phyloP scores from a whole-genome alignment of 2,329 filamentous ascomycete species.

The Monilinia fructicola region DNA sequence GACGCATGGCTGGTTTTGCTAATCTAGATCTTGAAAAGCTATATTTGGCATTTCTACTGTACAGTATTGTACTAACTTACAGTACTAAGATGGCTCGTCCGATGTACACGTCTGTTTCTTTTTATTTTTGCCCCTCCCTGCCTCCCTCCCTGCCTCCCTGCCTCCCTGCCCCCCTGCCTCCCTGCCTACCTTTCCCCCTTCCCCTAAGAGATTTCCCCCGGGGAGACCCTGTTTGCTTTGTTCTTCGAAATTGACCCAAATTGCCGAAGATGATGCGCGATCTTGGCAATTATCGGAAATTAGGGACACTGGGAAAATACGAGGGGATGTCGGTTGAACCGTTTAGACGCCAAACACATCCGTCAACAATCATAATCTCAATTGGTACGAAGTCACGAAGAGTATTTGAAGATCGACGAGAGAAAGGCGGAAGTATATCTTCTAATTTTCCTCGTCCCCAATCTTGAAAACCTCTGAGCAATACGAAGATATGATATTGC shows the following conservation, averaged over 20 bases:
- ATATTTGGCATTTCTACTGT: background rate
- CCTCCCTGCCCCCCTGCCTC: background rate
- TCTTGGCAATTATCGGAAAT: background rate
- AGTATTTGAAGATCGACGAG: background rate
- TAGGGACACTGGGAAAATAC: background rate
- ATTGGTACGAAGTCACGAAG: background rate
- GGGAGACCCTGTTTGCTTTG: background rate
- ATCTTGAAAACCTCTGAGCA: background rate
- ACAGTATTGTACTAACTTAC: too few relatives aligned
- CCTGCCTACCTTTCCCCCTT: background rate
- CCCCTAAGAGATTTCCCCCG: background rate
- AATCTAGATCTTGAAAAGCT: background rate
- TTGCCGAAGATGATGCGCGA: background rate
- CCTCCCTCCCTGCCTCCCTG: background rate
- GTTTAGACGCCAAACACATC: background rate
- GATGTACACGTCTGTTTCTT: background rate
- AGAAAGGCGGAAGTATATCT: background rate
- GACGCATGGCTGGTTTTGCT: too few relatives aligned
- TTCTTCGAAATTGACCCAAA: background rate
- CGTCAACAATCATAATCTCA: background rate
- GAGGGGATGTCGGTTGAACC: background rate
- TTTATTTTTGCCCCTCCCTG: background rate
- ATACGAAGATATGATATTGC: background rate
- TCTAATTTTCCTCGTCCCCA: background rate
- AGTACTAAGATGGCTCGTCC: background rate